A percentile compares a stretch with the other conserved stretches of the same genome.
Conservation (phyloP, 2,329 filamentous ascomycete genomes). For the Ascochyta rabiei region DNA sequence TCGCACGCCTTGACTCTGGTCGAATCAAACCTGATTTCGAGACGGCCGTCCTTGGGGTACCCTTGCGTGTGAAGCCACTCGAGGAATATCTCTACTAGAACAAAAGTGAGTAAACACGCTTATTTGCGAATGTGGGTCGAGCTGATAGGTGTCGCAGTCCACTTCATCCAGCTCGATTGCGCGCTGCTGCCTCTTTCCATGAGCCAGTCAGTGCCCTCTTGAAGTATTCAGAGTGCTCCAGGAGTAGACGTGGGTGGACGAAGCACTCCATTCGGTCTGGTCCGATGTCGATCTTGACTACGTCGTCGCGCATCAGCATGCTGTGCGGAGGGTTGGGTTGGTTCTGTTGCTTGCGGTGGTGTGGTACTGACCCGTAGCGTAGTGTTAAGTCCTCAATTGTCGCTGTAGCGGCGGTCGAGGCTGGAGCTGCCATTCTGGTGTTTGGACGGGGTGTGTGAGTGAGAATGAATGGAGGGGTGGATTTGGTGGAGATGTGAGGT, state of each 20-base stretch:
- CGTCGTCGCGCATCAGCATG: background rate
- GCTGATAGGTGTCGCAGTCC: constrained; percentile 10
- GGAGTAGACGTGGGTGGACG: constrained; percentile 21
- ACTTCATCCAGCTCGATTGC: constrained; percentile 18
- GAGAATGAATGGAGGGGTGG: background rate
- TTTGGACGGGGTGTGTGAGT: background rate
- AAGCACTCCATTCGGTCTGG: constrained; percentile 4
- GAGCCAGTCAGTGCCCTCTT: constrained; percentile 14
- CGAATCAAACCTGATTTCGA: background rate
- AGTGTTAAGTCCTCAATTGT: background rate
- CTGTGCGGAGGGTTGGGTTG: background rate
- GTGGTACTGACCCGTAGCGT: background rate
- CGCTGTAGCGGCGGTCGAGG: background rate
- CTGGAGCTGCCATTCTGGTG: background rate
- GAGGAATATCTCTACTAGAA: constrained; percentile 18
- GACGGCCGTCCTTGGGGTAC: background rate
- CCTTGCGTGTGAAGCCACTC: constrained; percentile 22
- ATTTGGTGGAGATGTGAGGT: background rate
- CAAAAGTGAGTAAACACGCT: background rate
- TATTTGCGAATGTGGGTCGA: background rate
- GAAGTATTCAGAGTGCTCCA: constrained; percentile 27
- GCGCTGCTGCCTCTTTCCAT: constrained; percentile 21
- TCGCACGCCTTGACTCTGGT: constrained; percentile 1
- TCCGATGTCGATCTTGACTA: constrained; percentile 12
- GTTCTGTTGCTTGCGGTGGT: background rate